phyloP scores from a whole-genome alignment of 2,329 filamentous ascomycete species.

The Metarhizium sp. region DNA sequence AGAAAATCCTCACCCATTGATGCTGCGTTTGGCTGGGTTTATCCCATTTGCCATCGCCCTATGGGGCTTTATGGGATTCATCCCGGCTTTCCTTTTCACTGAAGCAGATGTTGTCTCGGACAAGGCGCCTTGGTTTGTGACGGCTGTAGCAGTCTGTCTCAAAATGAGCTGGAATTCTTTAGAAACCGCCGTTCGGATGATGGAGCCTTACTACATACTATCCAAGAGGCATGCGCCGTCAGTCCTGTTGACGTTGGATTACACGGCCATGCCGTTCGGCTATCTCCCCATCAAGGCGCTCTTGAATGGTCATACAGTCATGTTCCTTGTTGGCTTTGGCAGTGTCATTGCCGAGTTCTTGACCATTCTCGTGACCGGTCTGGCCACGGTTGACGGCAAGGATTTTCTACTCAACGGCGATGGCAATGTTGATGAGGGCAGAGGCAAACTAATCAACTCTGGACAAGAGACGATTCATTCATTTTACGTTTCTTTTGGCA shows the following conservation, averaged over 20 bases:
- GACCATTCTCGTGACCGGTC: conserved; percentile 57
- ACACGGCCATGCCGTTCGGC: conserved; percentile 61
- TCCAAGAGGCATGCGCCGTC: conserved; percentile 56
- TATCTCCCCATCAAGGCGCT: conserved; percentile 54
- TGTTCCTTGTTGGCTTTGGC: conserved; percentile 60
- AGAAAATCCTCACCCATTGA: conserved; percentile 58
- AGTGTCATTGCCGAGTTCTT: conserved; percentile 65
- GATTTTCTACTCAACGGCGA: conserved; percentile 38
- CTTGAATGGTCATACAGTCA: conserved; percentile 53
- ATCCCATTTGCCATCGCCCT: conserved; percentile 52
- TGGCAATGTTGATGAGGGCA: conserved; percentile 5
- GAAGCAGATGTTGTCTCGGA: conserved; percentile 45
- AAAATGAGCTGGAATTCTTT: conserved; percentile 61
- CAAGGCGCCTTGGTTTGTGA: conserved; percentile 56
- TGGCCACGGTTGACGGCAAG: conserved; percentile 54
- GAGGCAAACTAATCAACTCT: conserved; percentile 28
- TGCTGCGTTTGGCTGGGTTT: conserved; percentile 52
- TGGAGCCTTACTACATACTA: conserved; percentile 66
- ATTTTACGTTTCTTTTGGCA: conserved; percentile 55
- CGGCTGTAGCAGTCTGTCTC: conserved; percentile 53
- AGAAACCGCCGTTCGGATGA: conserved; percentile 61
- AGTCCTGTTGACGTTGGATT: conserved; percentile 60
- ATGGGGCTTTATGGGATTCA: conserved; percentile 43
- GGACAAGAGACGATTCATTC: conserved; percentile 53
- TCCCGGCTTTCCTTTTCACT: conserved; percentile 56